Percentiles rank a stretch among this genome's conserved stretches.
phyloP scores from a whole-genome alignment of 73 alveolate species.

The Durusdinium trenchii region DNA sequence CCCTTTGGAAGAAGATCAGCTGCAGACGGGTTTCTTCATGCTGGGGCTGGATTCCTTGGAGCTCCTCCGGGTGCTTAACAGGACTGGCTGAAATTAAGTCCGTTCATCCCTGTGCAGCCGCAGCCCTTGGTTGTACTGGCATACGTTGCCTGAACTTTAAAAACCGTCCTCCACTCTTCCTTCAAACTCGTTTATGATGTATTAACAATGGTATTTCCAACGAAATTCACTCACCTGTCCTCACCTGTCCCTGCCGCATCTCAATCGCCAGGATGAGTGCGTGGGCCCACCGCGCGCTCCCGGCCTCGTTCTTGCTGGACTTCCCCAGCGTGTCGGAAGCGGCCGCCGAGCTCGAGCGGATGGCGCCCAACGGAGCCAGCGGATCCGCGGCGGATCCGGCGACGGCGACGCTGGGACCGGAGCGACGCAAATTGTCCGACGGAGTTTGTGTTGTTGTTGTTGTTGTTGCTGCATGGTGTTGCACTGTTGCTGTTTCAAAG shows the following conservation, averaged over 20 bases:
- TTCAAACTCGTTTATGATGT: too few species aligned
- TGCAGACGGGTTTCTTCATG: conserved; percentile 19
- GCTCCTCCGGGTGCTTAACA: conserved; percentile 41
- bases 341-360: conserved; percentile 35
- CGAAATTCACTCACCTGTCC: neutral
- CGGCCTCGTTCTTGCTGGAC: conserved; percentile 52
- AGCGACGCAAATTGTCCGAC: too few species aligned
- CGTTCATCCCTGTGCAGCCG: neutral
- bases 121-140: neutral
- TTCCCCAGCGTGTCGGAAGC: conserved; percentile 64
- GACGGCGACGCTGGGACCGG: too few species aligned
- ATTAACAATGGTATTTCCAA: too few species aligned
- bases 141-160: too few species aligned
- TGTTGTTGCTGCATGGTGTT: too few species aligned
- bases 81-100: neutral
- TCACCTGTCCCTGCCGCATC: neutral
- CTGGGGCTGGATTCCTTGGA: conserved; percentile 61
- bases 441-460: too few species aligned
- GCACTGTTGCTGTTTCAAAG: too few species aligned
- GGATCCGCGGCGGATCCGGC: too few species aligned
- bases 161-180: too few species aligned
- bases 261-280: neutral
- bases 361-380: neutral
- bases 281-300: conserved; percentile 34
- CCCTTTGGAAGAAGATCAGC: conserved; percentile 28